Evolutionary conservation across 164 flowering plant species (phyloP).

Genomic region (Vitis rotundifolia): DNA sequence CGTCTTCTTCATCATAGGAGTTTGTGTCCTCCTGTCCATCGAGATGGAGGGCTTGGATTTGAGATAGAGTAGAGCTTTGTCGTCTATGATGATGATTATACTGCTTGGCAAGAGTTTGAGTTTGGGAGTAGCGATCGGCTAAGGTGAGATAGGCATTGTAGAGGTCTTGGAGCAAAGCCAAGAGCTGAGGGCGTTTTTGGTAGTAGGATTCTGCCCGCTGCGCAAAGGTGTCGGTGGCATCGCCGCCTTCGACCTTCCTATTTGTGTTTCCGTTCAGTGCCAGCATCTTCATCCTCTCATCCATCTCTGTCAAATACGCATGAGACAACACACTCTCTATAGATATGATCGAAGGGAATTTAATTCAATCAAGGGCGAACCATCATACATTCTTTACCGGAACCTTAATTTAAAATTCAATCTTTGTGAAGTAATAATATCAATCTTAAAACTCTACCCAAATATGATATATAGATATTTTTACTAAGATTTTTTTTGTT

Average conservation of each 20-base stretch:
- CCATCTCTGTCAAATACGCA: slow-evolving; percentile 36
- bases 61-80: slow-evolving; percentile 10
- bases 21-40: neutral
- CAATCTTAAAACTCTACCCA: too few relatives aligned
- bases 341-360: too few relatives aligned
- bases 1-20: slow-evolving; percentile 4
- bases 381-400: too few relatives aligned
- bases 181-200: slow-evolving; percentile 69
- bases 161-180: slow-evolving; percentile 64
- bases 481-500: too few relatives aligned
- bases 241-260: slow-evolving; percentile 24
- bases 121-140: slow-evolving; percentile 61
- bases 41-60: slow-evolving; percentile 16
- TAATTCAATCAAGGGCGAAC: too few relatives aligned
- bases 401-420: too few relatives aligned
- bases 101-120: slow-evolving; percentile 29
- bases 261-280: neutral
- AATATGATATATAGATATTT: too few relatives aligned
- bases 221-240: slow-evolving; percentile 51
- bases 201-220: slow-evolving; percentile 80
- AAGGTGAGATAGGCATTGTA: slow-evolving; percentile 59
- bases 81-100: slow-evolving; percentile 13
- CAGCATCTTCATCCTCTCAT: slow-evolving; percentile 51
- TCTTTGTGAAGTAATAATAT: too few relatives aligned
- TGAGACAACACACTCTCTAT: too few relatives aligned